phyloP scores from a whole-genome alignment of 306 rosid species.

The Urtica urens region DNA sequence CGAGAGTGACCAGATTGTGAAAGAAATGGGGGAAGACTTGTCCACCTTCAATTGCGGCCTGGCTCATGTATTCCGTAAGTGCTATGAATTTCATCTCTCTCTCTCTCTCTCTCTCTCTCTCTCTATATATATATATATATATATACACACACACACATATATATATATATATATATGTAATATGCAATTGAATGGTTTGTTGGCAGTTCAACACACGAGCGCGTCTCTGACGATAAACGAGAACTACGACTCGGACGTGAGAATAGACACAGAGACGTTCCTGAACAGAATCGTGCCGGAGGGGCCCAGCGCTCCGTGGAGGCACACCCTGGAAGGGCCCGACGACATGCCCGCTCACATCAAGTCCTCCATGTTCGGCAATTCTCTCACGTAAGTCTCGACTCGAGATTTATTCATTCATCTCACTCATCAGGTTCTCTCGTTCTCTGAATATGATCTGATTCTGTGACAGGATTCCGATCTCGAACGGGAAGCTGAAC shows the following conservation, averaged over 20 bases:
- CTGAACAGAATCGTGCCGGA: constrained; percentile 69
- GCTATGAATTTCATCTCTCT: too few relatives aligned
- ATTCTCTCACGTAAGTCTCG: constrained; percentile 50
- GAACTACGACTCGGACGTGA: constrained; percentile 86
- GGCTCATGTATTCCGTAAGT: constrained; percentile 84
- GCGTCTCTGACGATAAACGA: constrained; percentile 95
- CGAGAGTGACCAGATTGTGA: constrained; percentile 21
- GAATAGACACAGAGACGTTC: constrained; percentile 74
- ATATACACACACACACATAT: too few relatives aligned
- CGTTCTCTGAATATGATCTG: too few relatives aligned
- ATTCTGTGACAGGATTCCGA: constrained; percentile 58
- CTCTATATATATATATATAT: too few relatives aligned
- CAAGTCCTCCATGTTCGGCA: constrained; percentile 93
- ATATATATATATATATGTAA: too few relatives aligned
- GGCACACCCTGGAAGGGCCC: constrained; percentile 42
- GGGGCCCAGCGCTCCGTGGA: constrained; percentile 33
- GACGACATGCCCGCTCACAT: constrained; percentile 99
- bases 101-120: neutral
- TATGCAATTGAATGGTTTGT: neutral
- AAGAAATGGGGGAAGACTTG: constrained; percentile 71
- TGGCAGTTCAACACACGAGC: constrained; percentile 89
- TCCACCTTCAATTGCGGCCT: constrained; percentile 84
- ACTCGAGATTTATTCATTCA: neutral
- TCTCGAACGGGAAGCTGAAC: constrained; percentile 84
- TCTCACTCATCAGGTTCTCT: too few relatives aligned